Conservation (phyloP, 1,284 basidiomycete species). For the Lentinus polychrous region DNA sequence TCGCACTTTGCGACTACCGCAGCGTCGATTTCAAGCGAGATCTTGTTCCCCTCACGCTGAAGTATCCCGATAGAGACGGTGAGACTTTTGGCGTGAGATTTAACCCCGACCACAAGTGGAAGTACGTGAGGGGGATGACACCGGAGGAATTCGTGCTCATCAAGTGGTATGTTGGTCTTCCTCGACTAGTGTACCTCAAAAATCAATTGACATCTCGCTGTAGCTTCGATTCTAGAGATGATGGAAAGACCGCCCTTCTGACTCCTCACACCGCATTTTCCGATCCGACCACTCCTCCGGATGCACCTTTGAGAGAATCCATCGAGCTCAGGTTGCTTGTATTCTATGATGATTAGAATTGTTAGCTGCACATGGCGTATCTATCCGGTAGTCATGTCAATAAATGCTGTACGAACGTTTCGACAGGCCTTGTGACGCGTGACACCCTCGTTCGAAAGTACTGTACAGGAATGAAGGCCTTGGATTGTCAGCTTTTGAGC, state of each 20-base stretch:
- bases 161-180: conserved; percentile 47
- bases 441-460: too few species aligned
- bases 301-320: conserved; percentile 44
- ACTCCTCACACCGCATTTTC: conserved; percentile 57
- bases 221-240: conserved; percentile 48
- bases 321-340: conserved; percentile 55
- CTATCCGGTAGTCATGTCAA: too few species aligned
- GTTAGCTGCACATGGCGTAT: too few species aligned
- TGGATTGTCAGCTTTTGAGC: too few species aligned
- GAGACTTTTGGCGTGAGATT: conserved; percentile 51
- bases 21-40: conserved; percentile 44
- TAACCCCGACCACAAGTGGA: conserved; percentile 54
- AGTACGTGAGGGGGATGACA: conserved; percentile 54
- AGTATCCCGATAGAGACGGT: conserved; percentile 48
- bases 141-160: conserved; percentile 60
- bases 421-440: too few species aligned
- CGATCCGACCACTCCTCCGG: conserved; percentile 47
- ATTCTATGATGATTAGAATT: conserved; percentile 39
- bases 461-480: too few species aligned
- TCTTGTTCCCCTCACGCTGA: conserved; percentile 41
- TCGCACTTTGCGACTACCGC: conserved; percentile 56
- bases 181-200: neutral
- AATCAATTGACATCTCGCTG: neutral
- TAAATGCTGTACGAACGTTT: too few species aligned
- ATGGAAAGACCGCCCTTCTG: conserved; percentile 43